phyloP scores from a whole-genome alignment of 805 yeast species.

The Monosporozyma yasuniensis region DNA sequence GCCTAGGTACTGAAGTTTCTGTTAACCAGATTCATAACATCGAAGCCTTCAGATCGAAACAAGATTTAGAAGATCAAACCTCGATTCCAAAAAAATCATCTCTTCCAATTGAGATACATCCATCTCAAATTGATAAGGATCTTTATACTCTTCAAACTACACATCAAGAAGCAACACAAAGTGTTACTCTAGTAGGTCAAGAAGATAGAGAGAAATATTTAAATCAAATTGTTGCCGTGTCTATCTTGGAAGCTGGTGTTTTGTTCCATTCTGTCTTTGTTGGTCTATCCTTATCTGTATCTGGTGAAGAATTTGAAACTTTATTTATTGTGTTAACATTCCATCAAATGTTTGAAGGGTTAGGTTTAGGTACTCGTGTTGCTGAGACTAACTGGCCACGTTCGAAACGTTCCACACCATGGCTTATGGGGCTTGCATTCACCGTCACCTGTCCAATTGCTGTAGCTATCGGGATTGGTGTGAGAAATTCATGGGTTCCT shows the following conservation, averaged over 20 bases:
- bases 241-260: slow-evolving; percentile 66
- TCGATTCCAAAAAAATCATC: background rate
- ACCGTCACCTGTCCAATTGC: slow-evolving; percentile 59
- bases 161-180: slow-evolving; percentile 12
- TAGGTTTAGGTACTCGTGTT: slow-evolving; percentile 67
- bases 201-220: slow-evolving; percentile 38
- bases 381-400: slow-evolving; percentile 51
- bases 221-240: slow-evolving; percentile 46
- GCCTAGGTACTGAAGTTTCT: background rate
- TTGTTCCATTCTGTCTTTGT: slow-evolving; percentile 68
- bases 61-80: background rate
- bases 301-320: slow-evolving; percentile 55
- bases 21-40: background rate
- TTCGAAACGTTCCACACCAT: slow-evolving; percentile 33
- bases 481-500: slow-evolving; percentile 49
- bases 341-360: slow-evolving; percentile 75
- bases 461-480: slow-evolving; percentile 67
- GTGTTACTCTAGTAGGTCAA: slow-evolving; percentile 9
- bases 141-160: slow-evolving; percentile 8
- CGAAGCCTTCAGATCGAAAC: background rate
- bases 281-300: slow-evolving; percentile 57
- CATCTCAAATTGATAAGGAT: slow-evolving; percentile 2
- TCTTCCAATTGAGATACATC: background rate
- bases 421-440: slow-evolving; percentile 41
- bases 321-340: slow-evolving; percentile 58